Base-by-base conservation (phyloP, 257 asterid species). In the Nicotiana sylvestris region DNA sequence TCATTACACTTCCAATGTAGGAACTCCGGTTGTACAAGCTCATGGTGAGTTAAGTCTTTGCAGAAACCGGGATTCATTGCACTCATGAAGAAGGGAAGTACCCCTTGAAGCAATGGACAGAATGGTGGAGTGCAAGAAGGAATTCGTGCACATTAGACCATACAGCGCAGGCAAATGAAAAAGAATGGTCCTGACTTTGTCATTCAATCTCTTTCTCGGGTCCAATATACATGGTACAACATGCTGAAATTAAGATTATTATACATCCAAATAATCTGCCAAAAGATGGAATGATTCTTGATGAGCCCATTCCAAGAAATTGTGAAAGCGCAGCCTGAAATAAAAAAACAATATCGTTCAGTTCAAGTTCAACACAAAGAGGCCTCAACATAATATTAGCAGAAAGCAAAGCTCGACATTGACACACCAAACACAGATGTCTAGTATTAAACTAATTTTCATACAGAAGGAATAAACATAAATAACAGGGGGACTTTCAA, bases 291-390 rank as follows among this genome's bases (percentile, higher is more conserved):
- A 83, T 67, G 70, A 82, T 46, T 86, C 89, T 88, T 30, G 86
- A 82, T 29, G 81, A 81, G 79, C 87, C 66, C 85, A 88, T 88
- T 62, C 82, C 82, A 49, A 83, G 78, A 51, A 86, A 35, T 70
- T 88, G 90, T 33, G 84, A 83, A 9, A 84, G 53, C 7, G 85
- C 89, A 79, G 84, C 87, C 90, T 88, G 84, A 84, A 80, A 88
- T 81, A 58, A 9, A 53, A 21, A 51, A 51, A 30, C 25, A 25
- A 53, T 65, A 56, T 27, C 66, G 30, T 17, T 51, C 29, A 66
- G 57, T 7, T 37, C 60, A 80, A 21, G 21, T 6, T 33, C 56
- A 78, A 10, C 33, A 4, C 60, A 57, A 18, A 30, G 72, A 43
- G 78, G 78, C 58, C 29, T 3, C 53, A 67, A 33, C 27, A 32